Base-by-base conservation (phyloP, 2,329 filamentous ascomycete genomes). In the Penicillium sp. region DNA sequence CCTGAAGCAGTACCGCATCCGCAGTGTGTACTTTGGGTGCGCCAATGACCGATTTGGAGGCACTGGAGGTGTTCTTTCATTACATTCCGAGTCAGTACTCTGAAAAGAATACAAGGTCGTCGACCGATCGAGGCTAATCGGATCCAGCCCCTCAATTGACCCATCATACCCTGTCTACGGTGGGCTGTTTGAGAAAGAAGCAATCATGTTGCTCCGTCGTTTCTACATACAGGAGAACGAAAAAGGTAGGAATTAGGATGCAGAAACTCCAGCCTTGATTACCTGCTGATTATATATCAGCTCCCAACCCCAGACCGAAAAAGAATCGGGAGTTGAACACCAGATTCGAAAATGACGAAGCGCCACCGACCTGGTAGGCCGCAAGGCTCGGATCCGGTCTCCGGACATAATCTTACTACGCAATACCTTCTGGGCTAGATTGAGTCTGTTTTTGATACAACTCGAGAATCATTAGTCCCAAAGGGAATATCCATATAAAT, bases 191-290 rank as follows among this genome's bases (percentile, higher is more conserved):
- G 85, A 91, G 45, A 90, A 96, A 68, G 93, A 97, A 70, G 93
- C 94, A 5, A 95, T 99, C 58, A 92, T 93, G 74, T 76, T 99
- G 63, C 80, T 99, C 63, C 84, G 95, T 61, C 87, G 93, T 57
- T 99, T 99, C 75, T 99, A 99, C 73, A 90, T 99, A 32, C 94
- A 99, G 75, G 92, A 99, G 75, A 99, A 99, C 74, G 91, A 90
- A 61, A 89, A 94, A 81, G 90, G 89, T 90, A 42, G 42, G 50
- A 31, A n/a, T 29, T 48, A 32, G 40, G 14, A 34, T 3, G 22
- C 16, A 34, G 16, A 38, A 43, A 16, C 24, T 16, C 13, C 14
- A 35, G 47, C 4, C 5, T 34, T 24, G 39, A 34, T 18, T 39
- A 51, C n/a, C 32, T 57, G 40, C 55, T 66, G 37, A 67, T 35